Conservation (phyloP, 192 early-diverging fungal species). For the Coemansia sp. region DNA sequence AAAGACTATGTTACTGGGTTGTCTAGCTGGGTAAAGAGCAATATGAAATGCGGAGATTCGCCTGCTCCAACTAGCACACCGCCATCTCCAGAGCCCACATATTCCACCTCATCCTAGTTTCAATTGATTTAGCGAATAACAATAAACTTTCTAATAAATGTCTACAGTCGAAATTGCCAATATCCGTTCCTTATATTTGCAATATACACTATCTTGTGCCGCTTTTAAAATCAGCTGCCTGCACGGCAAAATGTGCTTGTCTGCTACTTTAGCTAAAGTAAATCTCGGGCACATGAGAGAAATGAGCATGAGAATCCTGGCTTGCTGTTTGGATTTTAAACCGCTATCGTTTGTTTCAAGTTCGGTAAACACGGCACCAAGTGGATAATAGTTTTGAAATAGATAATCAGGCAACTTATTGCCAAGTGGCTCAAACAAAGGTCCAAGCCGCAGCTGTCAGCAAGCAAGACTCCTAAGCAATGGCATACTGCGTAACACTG, state of each 20-base stretch:
- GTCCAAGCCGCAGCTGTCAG: neutral
- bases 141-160: neutral
- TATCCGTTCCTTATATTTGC: neutral
- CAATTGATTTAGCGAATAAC: neutral
- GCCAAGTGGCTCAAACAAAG: neutral
- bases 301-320: neutral
- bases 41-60: constrained; percentile 25
- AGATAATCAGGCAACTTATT: neutral
- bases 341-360: neutral
- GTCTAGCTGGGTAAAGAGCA: constrained; percentile 40
- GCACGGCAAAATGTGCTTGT: neutral
- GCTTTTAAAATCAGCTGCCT: neutral
- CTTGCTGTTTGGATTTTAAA: neutral
- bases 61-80: constrained; percentile 4
- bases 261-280: neutral
- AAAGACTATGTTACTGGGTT: constrained; percentile 25
- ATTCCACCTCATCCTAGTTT: neutral
- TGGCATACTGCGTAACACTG: neutral
- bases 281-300: neutral
- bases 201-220: neutral
- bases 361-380: neutral
- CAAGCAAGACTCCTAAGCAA: neutral
- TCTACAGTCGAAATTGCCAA: neutral
- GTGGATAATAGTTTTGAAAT: neutral
- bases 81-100: constrained; percentile 3